Conservation (phyloP, 495 filamentous ascomycete species). For the Chlorociboria aeruginascens region DNA sequence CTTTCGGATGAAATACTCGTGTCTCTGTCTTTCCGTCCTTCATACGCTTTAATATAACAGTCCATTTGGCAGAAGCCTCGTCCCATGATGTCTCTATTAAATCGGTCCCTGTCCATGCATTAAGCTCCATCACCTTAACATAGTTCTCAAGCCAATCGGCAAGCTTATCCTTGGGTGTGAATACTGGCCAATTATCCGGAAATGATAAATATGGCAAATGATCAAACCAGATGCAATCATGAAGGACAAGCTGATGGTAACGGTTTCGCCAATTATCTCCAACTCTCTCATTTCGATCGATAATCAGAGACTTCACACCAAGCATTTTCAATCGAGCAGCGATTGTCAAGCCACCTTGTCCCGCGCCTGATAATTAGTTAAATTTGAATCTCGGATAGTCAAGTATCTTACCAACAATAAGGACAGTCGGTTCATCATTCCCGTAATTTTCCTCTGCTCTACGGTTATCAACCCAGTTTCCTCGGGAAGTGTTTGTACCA, state of each 20-base stretch:
- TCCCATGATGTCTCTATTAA: conserved; percentile 37
- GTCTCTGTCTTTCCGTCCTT: conserved; percentile 35
- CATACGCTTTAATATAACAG: conserved; percentile 32
- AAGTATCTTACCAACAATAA: conserved; percentile 39
- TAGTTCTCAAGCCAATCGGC: conserved; percentile 63
- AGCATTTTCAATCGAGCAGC: conserved; percentile 55
- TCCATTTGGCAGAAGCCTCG: conserved; percentile 40
- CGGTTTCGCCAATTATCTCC: conserved; percentile 60
- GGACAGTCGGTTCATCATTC: conserved; percentile 41
- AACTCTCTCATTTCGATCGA: conserved; percentile 48
- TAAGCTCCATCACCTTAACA: conserved; percentile 49
- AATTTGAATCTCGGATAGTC: neutral
- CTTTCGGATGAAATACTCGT: conserved; percentile 40
- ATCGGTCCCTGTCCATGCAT: conserved; percentile 44
- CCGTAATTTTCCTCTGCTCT: conserved; percentile 39
- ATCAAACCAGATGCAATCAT: conserved; percentile 56
- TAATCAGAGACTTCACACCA: conserved; percentile 39
- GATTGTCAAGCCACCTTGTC: conserved; percentile 39
- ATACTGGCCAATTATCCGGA: conserved; percentile 46
- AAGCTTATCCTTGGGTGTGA: conserved; percentile 61
- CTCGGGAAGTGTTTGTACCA: conserved; percentile 15
- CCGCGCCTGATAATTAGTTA: conserved; percentile 29
- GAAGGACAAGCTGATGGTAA: conserved; percentile 40
- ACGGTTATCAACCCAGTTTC: conserved; percentile 48
- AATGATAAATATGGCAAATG: conserved; percentile 57